Evolutionary conservation across 2,329 filamentous ascomycete species (phyloP), one percentile per base, ranked within the genome.

Genomic region (Periglandula ipomoeae): DNA sequence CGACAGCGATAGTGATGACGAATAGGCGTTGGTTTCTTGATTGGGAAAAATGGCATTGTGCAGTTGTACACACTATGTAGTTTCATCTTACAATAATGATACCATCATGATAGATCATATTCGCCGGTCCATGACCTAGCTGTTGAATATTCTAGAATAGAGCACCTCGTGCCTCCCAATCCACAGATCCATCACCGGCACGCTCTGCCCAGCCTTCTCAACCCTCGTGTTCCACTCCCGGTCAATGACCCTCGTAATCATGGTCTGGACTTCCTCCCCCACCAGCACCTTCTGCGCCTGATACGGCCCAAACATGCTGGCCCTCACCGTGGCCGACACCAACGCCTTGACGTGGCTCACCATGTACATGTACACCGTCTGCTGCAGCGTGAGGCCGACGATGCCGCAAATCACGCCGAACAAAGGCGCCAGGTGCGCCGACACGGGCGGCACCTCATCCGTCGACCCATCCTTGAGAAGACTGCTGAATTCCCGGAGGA

Each of bases 141-240:
- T 90, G 66, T 93, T 93, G 61, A 93, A 93, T 48, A 93, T 91
- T 57, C 87, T 79, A 50, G 86, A 90, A 65, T 93, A 93, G 54
- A 93, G 64, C 61, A 88, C 70, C 72, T 93, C 87, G 64, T 93
- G 87, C 61, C 87, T 75, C 3, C 87, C 87, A 59, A 89, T 75
- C 87, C 87, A 93, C 27, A 93, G 63, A 69, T 93, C 87, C 77
- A 91, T 82, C 2, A 82, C 76, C 1, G 87, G 87, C 53, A 89
- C 82, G 48, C 72, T 81, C 70, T 91, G 85, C 5, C 84, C 85
- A 3, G 87, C 86, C 53, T 83, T 76, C 50, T 85, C 81, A 0
- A 84, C 70, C 1, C 58, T 63, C 50, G 71, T 78, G 13, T 71
- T 56, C 78, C 78, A 83, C 58, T 84, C 81, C 50, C 76, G 67